These are phyloP conservation scores for Rutidosis leptorrhynchoides DNA, from an alignment of 129 eudicot species.

Conservation along the genomic window DNA sequence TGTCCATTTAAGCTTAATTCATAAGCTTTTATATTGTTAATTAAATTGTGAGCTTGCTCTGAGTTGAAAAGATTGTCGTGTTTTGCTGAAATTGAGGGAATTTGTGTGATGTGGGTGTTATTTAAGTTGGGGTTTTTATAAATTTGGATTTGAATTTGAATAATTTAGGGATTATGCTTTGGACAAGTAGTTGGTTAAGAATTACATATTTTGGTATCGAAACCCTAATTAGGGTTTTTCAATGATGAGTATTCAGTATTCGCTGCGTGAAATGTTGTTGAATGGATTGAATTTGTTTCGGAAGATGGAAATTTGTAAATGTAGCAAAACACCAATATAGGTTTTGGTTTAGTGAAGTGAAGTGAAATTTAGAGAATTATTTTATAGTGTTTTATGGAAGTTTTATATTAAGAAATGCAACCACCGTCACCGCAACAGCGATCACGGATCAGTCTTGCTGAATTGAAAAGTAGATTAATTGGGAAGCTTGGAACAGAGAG, in stretches of 20 bases:
- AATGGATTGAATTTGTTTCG: slow-evolving; percentile 40
- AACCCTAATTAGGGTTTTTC: slow-evolving; percentile 33
- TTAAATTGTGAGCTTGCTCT: slow-evolving; percentile 23
- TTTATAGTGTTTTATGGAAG: slow-evolving; percentile 37
- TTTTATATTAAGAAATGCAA: slow-evolving; percentile 70
- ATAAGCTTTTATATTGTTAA: slow-evolving; percentile 14
- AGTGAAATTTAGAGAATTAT: slow-evolving; percentile 18
- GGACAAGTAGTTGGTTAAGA: slow-evolving; percentile 78
- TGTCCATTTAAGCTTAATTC: slow-evolving; percentile 29
- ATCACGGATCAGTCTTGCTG: slow-evolving; percentile 64
- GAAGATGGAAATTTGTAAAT: slow-evolving; percentile 43
- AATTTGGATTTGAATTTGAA: slow-evolving; percentile 39
- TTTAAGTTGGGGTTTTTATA: slow-evolving; percentile 33
- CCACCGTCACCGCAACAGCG: slow-evolving; percentile 72
- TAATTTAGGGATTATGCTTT: slow-evolving; percentile 44
- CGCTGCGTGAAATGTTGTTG: slow-evolving; percentile 25
- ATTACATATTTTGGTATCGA: slow-evolving; percentile 21
- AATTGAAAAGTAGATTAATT: slow-evolving; percentile 62
- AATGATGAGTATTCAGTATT: slow-evolving; percentile 37
- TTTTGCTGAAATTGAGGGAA: slow-evolving; percentile 24
- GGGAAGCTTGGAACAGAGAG: slow-evolving; percentile 80
- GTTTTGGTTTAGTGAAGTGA: slow-evolving; percentile 11
- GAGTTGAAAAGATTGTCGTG: neutral
- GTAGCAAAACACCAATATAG: slow-evolving; percentile 54
- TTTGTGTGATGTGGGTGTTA: slow-evolving; percentile 23